phyloP scores from a whole-genome alignment of 371 early-diverging fungal genomes.

The Mucor saturninus region DNA sequence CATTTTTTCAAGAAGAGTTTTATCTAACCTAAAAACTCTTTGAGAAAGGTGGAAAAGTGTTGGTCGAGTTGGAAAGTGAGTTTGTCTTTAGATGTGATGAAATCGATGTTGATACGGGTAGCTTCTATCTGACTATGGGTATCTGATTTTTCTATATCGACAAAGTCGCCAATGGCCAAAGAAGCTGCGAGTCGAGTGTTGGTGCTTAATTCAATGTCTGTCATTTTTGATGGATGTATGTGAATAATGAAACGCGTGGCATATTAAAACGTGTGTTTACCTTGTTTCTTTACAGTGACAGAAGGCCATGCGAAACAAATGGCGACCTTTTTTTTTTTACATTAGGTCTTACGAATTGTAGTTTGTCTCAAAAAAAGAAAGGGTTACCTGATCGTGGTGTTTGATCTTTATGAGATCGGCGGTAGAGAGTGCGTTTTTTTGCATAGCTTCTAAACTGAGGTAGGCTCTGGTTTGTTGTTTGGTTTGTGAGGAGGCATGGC shows the following conservation, averaged over 20 bases:
- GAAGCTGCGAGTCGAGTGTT: slow-evolving; percentile 20
- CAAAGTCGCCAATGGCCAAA: slow-evolving; percentile 22
- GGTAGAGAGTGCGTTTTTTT: slow-evolving; percentile 44
- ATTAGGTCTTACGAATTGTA: too few species aligned
- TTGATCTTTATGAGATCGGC: slow-evolving; percentile 59
- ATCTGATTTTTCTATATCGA: slow-evolving; percentile 7
- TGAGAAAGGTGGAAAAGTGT: slow-evolving; percentile 21
- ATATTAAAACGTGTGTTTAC: slow-evolving; percentile 4
- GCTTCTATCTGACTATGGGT: slow-evolving; percentile 14
- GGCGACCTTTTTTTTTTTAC: not conserved
- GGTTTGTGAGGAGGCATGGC: slow-evolving; percentile 51
- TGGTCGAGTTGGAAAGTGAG: slow-evolving; percentile 6
- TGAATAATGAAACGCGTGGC: not conserved
- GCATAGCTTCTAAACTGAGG: slow-evolving; percentile 57
- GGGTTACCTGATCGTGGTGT: slow-evolving; percentile 9
- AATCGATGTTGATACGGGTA: slow-evolving; percentile 12
- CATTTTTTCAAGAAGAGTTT: not conserved
- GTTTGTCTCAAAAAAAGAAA: too few species aligned
- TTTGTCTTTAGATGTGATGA: slow-evolving; percentile 13
- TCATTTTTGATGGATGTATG: too few species aligned
- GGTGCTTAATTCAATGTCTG: slow-evolving; percentile 31
- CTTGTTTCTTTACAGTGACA: slow-evolving; percentile 15
- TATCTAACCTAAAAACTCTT: slow-evolving; percentile 28
- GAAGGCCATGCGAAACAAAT: slow-evolving; percentile 35
- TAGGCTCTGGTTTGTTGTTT: slow-evolving; percentile 51